Percentiles rank a stretch among this genome's conserved stretches.
phyloP scores from a whole-genome alignment of 345 rosid genomes.

The Fremontodendron californicum region DNA sequence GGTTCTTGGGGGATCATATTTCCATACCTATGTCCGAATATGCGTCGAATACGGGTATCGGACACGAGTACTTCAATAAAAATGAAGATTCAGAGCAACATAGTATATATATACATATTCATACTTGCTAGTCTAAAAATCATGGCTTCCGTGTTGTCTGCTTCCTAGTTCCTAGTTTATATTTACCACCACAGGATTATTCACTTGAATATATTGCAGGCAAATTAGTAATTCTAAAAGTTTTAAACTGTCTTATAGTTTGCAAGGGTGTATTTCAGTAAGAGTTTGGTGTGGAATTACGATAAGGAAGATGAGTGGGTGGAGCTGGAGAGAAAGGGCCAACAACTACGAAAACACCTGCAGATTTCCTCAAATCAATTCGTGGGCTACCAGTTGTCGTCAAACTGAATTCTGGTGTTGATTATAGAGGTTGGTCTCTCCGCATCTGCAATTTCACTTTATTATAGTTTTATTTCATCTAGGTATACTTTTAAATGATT shows the following conservation, averaged over 20 bases:
- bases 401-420: constrained; percentile 84
- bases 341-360: constrained; percentile 56
- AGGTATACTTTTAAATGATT: background rate
- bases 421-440: constrained; percentile 63
- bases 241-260: background rate
- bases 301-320: constrained; percentile 53
- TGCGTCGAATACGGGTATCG: too few species aligned
- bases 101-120: background rate
- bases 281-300: background rate
- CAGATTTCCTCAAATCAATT: constrained; percentile 90
- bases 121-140: background rate
- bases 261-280: background rate
- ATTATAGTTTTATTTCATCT: background rate
- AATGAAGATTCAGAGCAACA: too few species aligned
- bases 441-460: background rate
- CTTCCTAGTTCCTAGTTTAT: background rate
- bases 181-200: background rate
- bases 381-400: constrained; percentile 90
- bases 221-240: background rate
- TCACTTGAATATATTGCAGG: background rate
- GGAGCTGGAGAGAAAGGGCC: constrained; percentile 54
- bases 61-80: too few species aligned
- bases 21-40: too few species aligned
- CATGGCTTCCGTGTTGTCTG: background rate
- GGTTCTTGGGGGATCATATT: too few species aligned